These are phyloP conservation scores for Chlorella sp. DNA, from an alignment of 139 green algal genomes.

Conservation along the genomic window DNA sequence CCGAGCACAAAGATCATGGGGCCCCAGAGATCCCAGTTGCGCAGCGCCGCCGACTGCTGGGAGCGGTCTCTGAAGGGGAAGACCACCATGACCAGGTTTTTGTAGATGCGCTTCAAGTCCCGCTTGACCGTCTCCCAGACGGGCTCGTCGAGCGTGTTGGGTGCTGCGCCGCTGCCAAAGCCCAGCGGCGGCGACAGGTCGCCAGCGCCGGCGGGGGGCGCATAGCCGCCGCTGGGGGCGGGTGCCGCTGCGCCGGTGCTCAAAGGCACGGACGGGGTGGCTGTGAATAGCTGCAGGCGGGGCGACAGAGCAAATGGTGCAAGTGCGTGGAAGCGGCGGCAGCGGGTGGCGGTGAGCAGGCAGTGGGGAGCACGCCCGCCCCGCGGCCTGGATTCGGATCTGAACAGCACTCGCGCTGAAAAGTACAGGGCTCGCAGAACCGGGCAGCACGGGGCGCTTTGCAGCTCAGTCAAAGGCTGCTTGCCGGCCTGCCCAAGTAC, in stretches of 20 bases:
- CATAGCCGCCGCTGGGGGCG: slow-evolving; percentile 6
- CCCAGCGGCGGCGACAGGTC: slow-evolving; percentile 6
- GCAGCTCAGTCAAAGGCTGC: background rate
- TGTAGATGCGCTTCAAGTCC: slow-evolving; percentile 88
- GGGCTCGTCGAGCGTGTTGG: slow-evolving; percentile 93
- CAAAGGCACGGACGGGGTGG: slow-evolving; percentile 21
- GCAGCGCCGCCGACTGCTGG: slow-evolving; percentile 76
- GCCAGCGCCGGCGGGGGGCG: background rate
- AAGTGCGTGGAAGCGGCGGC: background rate
- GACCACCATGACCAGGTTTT: slow-evolving; percentile 86
- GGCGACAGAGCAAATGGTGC: too few species aligned
- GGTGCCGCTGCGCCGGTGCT: slow-evolving; percentile 1
- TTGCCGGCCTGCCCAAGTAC: background rate
- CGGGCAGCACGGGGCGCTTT: background rate
- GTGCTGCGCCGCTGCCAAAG: slow-evolving; percentile 64
- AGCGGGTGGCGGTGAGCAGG: background rate
- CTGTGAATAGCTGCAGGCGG: slow-evolving; percentile 38
- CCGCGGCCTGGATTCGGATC: background rate
- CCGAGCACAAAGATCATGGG: slow-evolving; percentile 91
- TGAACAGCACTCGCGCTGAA: background rate
- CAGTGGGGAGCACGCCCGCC: background rate
- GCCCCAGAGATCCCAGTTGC: slow-evolving; percentile 98
- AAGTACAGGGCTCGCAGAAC: background rate
- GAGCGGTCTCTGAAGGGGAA: slow-evolving; percentile 82
- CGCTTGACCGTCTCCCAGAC: slow-evolving; percentile 89